Evolutionary conservation across 306 rosid species (phyloP), one percentile per base, ranked within the genome.

Genomic region (Citrullus amarus): DNA sequence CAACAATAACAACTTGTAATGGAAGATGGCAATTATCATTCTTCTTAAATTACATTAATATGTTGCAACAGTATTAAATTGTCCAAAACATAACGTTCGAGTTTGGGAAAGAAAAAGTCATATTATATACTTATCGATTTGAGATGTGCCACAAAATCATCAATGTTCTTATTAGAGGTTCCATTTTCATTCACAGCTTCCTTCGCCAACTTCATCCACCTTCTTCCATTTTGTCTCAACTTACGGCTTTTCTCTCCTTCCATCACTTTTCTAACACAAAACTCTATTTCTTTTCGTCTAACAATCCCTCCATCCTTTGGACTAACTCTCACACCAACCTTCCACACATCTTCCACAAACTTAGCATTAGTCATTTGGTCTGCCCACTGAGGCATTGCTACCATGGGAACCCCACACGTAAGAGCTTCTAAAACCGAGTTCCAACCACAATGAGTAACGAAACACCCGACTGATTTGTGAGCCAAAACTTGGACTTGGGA

Each of bases 391-490:
- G 84, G 84, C 65, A 80, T 62, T 5, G 63, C 69, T 67, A 80
- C 81, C 86, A 83, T 77, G 2, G 86, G 83, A 9, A 71, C 79
- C 12, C 83, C 81, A 56, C 25, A 80, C n/a, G 83, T 60, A 69
- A 83, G 2, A 0, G 79, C 83, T 38, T 83, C 86, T 0, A 80
- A 38, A 3, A 69, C 70, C 0, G 86, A 83, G 78, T 80, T 83
- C 86, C 86, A 83, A 30, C 86, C 81, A 1, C 86, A 77, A 16
- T 83, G 86, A 15, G 79, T 80, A 6, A 83, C n/a, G 34, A 83
- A 83, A 75, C 83, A 83, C 3, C 86, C 86, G 5, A 83, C 13
- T 3, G 79, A 62, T 59, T 51, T 43, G 63, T 83, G 79, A 28
- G 50, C 70, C 79, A 77, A 70, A 10, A 83, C 81, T 43, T 71